Conservation (phyloP, 306 rosid genomes). For the Parietaria judaica region DNA sequence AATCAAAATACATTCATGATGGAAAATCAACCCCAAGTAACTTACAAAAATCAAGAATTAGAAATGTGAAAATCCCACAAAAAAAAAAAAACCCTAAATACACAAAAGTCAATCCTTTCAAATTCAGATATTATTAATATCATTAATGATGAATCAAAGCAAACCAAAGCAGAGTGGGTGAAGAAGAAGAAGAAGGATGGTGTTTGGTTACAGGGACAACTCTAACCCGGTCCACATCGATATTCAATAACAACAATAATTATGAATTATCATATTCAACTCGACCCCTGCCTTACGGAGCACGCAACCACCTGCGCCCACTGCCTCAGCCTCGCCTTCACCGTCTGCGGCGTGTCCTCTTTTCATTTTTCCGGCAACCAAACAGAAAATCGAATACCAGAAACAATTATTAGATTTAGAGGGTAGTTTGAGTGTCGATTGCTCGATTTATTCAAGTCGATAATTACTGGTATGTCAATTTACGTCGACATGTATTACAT, state of each 20-base stretch:
- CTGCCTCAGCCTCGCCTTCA: slow-evolving; percentile 74
- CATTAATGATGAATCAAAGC: too few relatives aligned
- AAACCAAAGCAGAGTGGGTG: slow-evolving; percentile 12
- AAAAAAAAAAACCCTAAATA: background rate
- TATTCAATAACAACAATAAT: background rate
- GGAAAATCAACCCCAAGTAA: background rate
- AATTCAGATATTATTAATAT: slow-evolving; percentile 2
- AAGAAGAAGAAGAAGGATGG: background rate
- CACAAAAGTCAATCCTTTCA: background rate
- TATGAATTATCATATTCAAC: background rate
- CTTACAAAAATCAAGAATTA: background rate
- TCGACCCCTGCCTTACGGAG: slow-evolving; percentile 59
- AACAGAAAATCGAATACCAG: background rate
- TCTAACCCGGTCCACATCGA: slow-evolving; percentile 21
- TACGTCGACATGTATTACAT: too few relatives aligned
- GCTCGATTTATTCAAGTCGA: too few relatives aligned
- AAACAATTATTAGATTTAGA: background rate
- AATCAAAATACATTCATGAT: too few relatives aligned
- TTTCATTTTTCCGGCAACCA: slow-evolving; percentile 1
- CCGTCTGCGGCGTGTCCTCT: slow-evolving; percentile 77
- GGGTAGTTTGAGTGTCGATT: too few relatives aligned
- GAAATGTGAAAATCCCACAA: background rate
- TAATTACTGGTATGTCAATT: too few relatives aligned
- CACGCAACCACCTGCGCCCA: slow-evolving; percentile 99
- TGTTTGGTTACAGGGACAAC: slow-evolving; percentile 35